A percentile compares a stretch with the other conserved stretches of the same genome.
phyloP scores from a whole-genome alignment of 1,284 basidiomycete genomes.

The Sporisorium graminicola region DNA sequence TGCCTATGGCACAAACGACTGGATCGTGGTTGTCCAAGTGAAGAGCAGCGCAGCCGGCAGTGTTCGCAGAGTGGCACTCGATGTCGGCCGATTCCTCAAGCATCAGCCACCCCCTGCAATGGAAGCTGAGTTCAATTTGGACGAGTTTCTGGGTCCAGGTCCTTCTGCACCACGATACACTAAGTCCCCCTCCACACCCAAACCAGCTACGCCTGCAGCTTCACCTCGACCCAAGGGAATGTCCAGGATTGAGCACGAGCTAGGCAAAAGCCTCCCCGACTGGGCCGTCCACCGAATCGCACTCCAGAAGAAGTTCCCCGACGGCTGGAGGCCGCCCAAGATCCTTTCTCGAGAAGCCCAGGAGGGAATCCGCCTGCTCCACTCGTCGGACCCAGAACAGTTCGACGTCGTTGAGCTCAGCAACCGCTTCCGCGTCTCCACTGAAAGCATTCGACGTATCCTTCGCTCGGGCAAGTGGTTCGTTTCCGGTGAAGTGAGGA shows the following conservation, averaged over 20 bases:
- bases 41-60: conserved; percentile 53
- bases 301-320: conserved; percentile 57
- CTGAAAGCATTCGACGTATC: conserved; percentile 64
- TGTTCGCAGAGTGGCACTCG: conserved; percentile 55
- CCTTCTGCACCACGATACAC: conserved; percentile 35
- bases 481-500: conserved; percentile 30
- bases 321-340: conserved; percentile 65
- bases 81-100: conserved; percentile 54
- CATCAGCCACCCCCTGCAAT: conserved; percentile 34
- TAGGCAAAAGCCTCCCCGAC: conserved; percentile 51
- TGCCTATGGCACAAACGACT: conserved; percentile 50
- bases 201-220: conserved; percentile 1
- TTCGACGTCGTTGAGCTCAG: conserved; percentile 52
- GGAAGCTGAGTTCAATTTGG: conserved; percentile 41
- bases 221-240: conserved; percentile 56
- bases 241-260: conserved; percentile 61
- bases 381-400: conserved; percentile 61
- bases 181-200: conserved; percentile 5
- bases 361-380: conserved; percentile 61
- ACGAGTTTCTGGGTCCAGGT: conserved; percentile 55
- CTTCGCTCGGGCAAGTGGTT: conserved; percentile 49
- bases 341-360: conserved; percentile 66
- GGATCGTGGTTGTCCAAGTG: conserved; percentile 66
- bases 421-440: conserved; percentile 58
- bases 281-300: conserved; percentile 63